Conservation (phyloP, 2,329 filamentous ascomycete species). For the Simplicillium sp. region DNA sequence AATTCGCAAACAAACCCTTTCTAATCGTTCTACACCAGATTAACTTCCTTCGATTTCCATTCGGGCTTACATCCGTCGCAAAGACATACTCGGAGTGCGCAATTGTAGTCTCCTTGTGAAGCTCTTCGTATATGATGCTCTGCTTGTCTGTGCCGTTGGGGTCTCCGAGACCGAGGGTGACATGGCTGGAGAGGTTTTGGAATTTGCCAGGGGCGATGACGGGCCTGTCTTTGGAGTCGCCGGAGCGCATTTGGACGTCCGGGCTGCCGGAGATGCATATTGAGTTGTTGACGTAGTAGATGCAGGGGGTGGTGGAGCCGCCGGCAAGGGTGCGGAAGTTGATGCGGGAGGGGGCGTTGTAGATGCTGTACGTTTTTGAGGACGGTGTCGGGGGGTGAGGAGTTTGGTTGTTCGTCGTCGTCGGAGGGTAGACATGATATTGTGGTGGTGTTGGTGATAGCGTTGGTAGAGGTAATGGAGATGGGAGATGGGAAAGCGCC, state of each 20-base stretch:
- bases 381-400: conserved; percentile 21
- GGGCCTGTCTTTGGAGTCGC: background rate
- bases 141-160: background rate
- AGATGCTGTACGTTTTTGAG: background rate
- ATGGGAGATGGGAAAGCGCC: too few species aligned
- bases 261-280: background rate
- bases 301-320: background rate
- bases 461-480: too few species aligned
- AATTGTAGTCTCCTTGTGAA: background rate
- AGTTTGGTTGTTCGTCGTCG: conserved; percentile 13
- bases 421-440: too few species aligned
- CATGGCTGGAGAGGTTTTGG: background rate
- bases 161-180: background rate
- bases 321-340: background rate
- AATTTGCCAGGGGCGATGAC: background rate
- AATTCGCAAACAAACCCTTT: background rate
- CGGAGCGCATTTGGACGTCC: background rate
- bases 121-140: background rate
- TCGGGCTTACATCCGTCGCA: background rate
- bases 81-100: background rate
- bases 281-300: background rate
- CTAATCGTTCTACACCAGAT: background rate
- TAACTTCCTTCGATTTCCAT: background rate
- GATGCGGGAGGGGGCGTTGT: background rate
- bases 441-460: too few species aligned